Percentiles rank a stretch among this genome's conserved stretches.
phyloP scores from a whole-genome alignment of 2,329 filamentous ascomycete species.

The Penicillium sp. region DNA sequence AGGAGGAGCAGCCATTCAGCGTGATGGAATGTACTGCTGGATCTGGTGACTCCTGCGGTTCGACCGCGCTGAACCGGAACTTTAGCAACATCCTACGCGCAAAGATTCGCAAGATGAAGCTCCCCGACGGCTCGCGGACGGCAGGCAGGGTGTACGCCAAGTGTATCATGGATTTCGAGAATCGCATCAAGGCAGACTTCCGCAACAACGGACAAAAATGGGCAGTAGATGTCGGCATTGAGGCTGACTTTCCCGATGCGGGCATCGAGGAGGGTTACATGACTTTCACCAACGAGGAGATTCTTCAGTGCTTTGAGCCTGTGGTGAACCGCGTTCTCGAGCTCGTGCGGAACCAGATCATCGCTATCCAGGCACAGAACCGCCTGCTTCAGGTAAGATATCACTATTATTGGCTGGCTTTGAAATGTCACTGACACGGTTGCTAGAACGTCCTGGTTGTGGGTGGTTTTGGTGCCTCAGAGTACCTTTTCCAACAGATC shows the following conservation, averaged over 20 bases:
- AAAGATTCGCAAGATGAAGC: constrained; percentile 98
- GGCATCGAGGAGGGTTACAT: constrained; percentile 99
- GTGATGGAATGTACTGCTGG: constrained; percentile 96
- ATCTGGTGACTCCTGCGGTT: constrained; percentile 95
- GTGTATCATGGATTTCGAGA: constrained; percentile 99
- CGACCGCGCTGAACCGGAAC: constrained; percentile 95
- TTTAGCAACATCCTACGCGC: constrained; percentile 97
- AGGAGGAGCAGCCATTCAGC: constrained; percentile 94
- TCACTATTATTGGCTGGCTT: background rate
- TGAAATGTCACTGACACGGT: constrained; percentile 16
- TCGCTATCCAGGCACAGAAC: constrained; percentile 97
- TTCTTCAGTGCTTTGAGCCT: constrained; percentile 96
- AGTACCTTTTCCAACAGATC: constrained; percentile 99
- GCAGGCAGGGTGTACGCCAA: constrained; percentile 98
- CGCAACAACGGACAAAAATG: constrained; percentile 98
- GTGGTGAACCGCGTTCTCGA: constrained; percentile 96
- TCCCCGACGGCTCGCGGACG: constrained; percentile 92
- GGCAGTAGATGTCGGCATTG: constrained; percentile 97
- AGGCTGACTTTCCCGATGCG: constrained; percentile 95
- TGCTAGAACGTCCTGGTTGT: constrained; percentile 84
- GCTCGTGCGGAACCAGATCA: constrained; percentile 95
- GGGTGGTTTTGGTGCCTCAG: constrained; percentile 94
- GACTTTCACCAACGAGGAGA: constrained; percentile 99
- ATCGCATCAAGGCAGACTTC: constrained; percentile 99
- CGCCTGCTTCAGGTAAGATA: constrained; percentile 68